Conservation (phyloP, 1,139 yeast species). For the Hemisphaericaspora subhashii region DNA sequence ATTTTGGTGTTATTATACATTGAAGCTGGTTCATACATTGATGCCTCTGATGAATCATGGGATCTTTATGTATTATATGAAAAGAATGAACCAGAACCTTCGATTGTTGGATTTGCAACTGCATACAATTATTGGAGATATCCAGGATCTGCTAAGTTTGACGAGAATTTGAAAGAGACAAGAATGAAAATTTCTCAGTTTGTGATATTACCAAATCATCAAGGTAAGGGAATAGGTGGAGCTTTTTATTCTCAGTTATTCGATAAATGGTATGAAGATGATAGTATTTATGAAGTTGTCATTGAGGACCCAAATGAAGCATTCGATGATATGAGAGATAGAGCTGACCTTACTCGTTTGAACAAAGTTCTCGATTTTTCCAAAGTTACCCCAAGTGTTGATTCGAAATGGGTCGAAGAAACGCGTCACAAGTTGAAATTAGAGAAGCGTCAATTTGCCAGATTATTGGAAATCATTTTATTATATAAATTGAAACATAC, state of each 20-base stretch:
- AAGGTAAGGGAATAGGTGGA: slow-evolving; percentile 70
- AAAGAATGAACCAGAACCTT: slow-evolving; percentile 37
- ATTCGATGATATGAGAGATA: slow-evolving; percentile 87
- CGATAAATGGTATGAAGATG: slow-evolving; percentile 54
- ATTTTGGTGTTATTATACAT: slow-evolving; percentile 79
- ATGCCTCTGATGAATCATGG: slow-evolving; percentile 75
- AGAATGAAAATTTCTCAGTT: slow-evolving; percentile 88
- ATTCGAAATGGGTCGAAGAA: slow-evolving; percentile 44
- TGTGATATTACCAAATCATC: slow-evolving; percentile 78
- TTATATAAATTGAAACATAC: slow-evolving; percentile 43
- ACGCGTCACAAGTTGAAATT: slow-evolving; percentile 51
- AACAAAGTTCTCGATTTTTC: slow-evolving; percentile 21
- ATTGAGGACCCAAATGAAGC: slow-evolving; percentile 95
- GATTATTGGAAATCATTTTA: slow-evolving; percentile 75
- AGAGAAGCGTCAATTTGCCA: slow-evolving; percentile 73
- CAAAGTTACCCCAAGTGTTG: slow-evolving; percentile 25
- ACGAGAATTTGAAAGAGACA: slow-evolving; percentile 39
- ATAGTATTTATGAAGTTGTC: slow-evolving; percentile 66
- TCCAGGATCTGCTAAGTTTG: slow-evolving; percentile 58
- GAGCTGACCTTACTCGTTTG: slow-evolving; percentile 68
- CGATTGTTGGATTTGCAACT: slow-evolving; percentile 77
- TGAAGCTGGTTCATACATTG: slow-evolving; percentile 93
- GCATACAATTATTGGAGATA: slow-evolving; percentile 85
- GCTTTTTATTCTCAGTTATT: slow-evolving; percentile 58
- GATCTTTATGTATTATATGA: slow-evolving; percentile 51